Percentiles rank a stretch among this genome's conserved stretches.
phyloP scores from a whole-genome alignment of 805 yeast species.

The Wickerhamomyces xylosicus region DNA sequence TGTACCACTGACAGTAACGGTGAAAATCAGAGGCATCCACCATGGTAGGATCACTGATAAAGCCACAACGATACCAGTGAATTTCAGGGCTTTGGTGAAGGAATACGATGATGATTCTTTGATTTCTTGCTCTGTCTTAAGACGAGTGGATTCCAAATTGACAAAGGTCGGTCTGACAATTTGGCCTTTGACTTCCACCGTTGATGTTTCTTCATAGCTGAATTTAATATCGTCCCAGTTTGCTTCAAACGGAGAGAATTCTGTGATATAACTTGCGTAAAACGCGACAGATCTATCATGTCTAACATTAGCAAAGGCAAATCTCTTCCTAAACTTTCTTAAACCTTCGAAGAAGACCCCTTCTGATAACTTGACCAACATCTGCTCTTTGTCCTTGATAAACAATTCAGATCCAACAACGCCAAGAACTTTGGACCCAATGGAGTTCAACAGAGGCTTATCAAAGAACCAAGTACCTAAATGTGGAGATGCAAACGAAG shows the following conservation, averaged over 20 bases:
- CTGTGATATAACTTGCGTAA: slow-evolving; percentile 70
- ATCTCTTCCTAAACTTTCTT: slow-evolving; percentile 41
- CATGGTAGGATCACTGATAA: slow-evolving; percentile 27
- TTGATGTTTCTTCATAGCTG: slow-evolving; percentile 28
- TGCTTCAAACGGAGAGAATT: slow-evolving; percentile 64
- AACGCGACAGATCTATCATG: slow-evolving; percentile 86
- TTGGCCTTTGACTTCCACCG: slow-evolving; percentile 25
- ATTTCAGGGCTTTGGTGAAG: slow-evolving; percentile 13
- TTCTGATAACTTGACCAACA: slow-evolving; percentile 31
- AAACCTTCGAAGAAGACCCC: slow-evolving; percentile 46
- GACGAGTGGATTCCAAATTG: slow-evolving; percentile 31
- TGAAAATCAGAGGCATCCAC: slow-evolving; percentile 39
- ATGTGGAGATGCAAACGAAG: slow-evolving; percentile 77
- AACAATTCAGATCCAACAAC: slow-evolving; percentile 71
- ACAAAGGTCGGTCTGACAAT: slow-evolving; percentile 38
- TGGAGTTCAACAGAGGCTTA: slow-evolving; percentile 29
- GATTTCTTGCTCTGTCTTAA: slow-evolving; percentile 3
- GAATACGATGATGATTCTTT: slow-evolving; percentile 5
- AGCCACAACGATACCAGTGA: slow-evolving; percentile 13
- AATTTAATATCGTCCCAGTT: slow-evolving; percentile 31
- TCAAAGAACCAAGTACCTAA: slow-evolving; percentile 47
- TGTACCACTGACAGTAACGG: slow-evolving; percentile 22
- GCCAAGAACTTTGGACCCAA: slow-evolving; percentile 50
- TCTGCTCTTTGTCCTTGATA: slow-evolving; percentile 31
- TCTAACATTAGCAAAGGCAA: slow-evolving; percentile 61